Evolutionary conservation across 805 yeast species (phyloP).

Genomic region (Helenozyma rhizophorensis): DNA sequence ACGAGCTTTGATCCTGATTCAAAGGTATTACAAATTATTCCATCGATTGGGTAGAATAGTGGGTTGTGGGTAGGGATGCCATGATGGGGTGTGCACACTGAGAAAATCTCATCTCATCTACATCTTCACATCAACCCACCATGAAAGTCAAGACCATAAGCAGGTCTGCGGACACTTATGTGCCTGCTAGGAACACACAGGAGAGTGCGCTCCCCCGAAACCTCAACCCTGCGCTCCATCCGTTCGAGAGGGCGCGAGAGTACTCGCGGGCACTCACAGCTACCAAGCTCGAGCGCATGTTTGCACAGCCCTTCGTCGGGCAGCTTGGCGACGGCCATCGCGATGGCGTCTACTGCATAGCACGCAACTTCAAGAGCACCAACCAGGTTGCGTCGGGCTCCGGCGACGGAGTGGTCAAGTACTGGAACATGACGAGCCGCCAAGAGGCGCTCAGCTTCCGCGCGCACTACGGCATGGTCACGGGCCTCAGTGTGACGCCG

Average conservation of each 20-base stretch:
- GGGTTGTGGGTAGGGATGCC: too few species aligned
- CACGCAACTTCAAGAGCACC: constrained; percentile 67
- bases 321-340: constrained; percentile 93
- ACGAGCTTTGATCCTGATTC: too few species aligned
- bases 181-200: constrained; percentile 88
- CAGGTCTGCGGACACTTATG: constrained; percentile 86
- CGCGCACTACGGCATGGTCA: constrained; percentile 87
- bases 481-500: constrained; percentile 76
- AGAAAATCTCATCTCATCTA: too few species aligned
- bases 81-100: too few species aligned
- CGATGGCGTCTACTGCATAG: constrained; percentile 88
- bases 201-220: constrained; percentile 85
- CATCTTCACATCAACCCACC: background rate
- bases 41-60: too few species aligned
- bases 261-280: constrained; percentile 93
- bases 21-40: too few species aligned
- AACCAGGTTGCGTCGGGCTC: constrained; percentile 85
- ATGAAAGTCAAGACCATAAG: constrained; percentile 87
- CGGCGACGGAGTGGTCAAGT: constrained; percentile 92
- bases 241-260: constrained; percentile 95
- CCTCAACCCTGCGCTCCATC: constrained; percentile 90
- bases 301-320: constrained; percentile 95
- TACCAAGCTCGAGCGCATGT: constrained; percentile 91
- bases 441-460: constrained; percentile 71
- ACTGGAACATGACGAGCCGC: constrained; percentile 85